Base-by-base conservation (phyloP, 164 flowering plant species). In the Dillenia turbinata region DNA sequence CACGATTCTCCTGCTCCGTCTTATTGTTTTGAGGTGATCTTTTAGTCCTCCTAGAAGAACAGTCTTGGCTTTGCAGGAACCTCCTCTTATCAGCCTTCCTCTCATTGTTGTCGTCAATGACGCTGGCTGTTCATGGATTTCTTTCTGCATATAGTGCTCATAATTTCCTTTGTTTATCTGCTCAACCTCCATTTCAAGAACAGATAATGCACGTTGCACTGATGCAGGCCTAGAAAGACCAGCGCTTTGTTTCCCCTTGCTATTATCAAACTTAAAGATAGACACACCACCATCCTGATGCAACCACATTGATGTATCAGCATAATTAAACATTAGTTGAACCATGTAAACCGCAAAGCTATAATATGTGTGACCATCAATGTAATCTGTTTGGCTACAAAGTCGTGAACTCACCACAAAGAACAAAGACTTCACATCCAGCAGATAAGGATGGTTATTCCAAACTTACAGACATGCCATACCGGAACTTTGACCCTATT, bases 121-220 rank as follows among this genome's bases (percentile, higher is more conserved):
- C 71, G 92, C 94, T 51, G 97, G 96, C 58, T 95, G 97, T 67
- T 95, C 99, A 73, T 91, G 96, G 63, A 95, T 95, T 74, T 95
- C 99, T 74, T 95, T 95, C 75, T 91, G 90, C 99, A 95, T 95
- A 56, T 89, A 95, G 69, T 95, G 97, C 60, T 95, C 92, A 64
- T 84, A 95, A 4, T 74, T 83, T 51, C 99, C 99, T 78, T 95
- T 95, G 51, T 89, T 92, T 73, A 95, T 95, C 78, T 95, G 97
- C 70, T 92, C 96, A 71, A 92, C 97, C 75, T 95, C 99, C 99
- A 95, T 87, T 74, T 92, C 90, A 51, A 95, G 87, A 70, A 89
- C 69, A 60, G 97, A 95, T 67, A 95, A 76, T 64, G 99, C 97
- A 59, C 97, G 90, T 66, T 92, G 87, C 60, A 95, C 94, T 14